Base-by-base conservation (phyloP, 495 filamentous ascomycete genomes). In the Bombardia bombarda region DNA sequence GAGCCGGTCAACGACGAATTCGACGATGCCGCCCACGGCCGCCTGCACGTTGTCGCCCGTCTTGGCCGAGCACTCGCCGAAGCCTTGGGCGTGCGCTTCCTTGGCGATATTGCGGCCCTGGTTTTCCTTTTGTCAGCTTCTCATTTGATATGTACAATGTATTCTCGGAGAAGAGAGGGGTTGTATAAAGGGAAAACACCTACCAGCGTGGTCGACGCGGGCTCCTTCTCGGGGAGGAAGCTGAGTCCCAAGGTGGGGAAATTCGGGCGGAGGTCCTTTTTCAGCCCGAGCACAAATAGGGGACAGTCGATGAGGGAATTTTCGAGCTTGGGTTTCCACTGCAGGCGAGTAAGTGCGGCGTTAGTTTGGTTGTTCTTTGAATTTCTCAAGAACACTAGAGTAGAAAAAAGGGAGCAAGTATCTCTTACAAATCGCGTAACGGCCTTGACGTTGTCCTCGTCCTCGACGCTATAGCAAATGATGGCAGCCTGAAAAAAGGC, bases 291-390 rank as follows among this genome's bases (percentile, higher is more conserved):
- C 12, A 63, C 40, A 31, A 57, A 51, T 8, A 52, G 9, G 19
- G 52, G 45, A 21, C 47, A 34, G 17, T 58, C 51, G 31, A 52
- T 45, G 7, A 54, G 49, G 14, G 43, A 48, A 17, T 19, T 28
- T 10, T 50, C 36, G n/a, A 61, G 51, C 24, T 51, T 40, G 22
- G 52, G 57, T 25, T 54, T 56, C 53, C 51, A 59, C 60, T 63
- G 36, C 4, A 21, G 26, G 3, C 6, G 7, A 18, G 20, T 32
- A 17, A 38, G 23, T 26, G 9, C 18, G 42, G 12, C 6, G 19
- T 38, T 32, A 24, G 26, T 28, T 28, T 28, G 26, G 2, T 28
- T 28, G 26, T 7, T 28, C 13, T 13, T 10, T 10, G 2, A 10
- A 13, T 28, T 28, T 2, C 26, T 7, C 9, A 3, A n/a, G n/a